Evolutionary conservation across 768 basidiomycete species (phyloP).

Genomic region (Termitomyces sp.): DNA sequence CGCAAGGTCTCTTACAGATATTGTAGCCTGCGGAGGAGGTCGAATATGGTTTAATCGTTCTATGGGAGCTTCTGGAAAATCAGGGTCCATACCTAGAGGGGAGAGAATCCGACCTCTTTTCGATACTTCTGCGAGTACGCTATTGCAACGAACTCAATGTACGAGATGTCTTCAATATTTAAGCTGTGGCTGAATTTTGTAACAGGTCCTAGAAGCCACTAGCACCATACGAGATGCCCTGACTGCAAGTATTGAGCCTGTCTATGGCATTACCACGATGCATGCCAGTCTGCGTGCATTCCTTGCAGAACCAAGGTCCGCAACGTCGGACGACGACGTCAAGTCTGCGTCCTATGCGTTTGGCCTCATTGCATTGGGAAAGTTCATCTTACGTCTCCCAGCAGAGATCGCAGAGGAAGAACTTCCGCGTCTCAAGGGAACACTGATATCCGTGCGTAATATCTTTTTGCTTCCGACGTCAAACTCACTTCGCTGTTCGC

Average conservation of each 20-base stretch:
- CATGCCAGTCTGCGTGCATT: constrained; percentile 69
- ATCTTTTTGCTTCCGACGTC: background rate
- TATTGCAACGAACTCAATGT: constrained; percentile 71
- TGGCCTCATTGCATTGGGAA: constrained; percentile 78
- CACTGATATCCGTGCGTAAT: constrained; percentile 58
- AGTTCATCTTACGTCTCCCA: constrained; percentile 76
- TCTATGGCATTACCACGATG: constrained; percentile 81
- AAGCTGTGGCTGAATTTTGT: background rate
- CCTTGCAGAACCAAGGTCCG: constrained; percentile 42
- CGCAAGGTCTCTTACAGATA: background rate
- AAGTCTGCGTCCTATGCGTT: constrained; percentile 73
- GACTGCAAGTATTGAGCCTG: constrained; percentile 67
- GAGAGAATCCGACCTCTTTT: constrained; percentile 71
- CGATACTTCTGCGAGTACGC: constrained; percentile 62
- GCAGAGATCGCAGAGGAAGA: constrained; percentile 85
- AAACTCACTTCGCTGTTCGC: background rate
- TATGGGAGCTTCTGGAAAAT: constrained; percentile 81
- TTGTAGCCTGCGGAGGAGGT: constrained; percentile 56
- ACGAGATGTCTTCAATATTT: constrained; percentile 18
- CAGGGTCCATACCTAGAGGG: constrained; percentile 73
- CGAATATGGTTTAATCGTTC: constrained; percentile 72
- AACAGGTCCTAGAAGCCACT: constrained; percentile 77
- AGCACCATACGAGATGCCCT: constrained; percentile 75
- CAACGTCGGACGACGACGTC: constrained; percentile 37
- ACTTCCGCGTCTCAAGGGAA: constrained; percentile 66